Evolutionary conservation across 345 rosid genomes (phyloP).

Genomic region (Aquilaria malaccensis): DNA sequence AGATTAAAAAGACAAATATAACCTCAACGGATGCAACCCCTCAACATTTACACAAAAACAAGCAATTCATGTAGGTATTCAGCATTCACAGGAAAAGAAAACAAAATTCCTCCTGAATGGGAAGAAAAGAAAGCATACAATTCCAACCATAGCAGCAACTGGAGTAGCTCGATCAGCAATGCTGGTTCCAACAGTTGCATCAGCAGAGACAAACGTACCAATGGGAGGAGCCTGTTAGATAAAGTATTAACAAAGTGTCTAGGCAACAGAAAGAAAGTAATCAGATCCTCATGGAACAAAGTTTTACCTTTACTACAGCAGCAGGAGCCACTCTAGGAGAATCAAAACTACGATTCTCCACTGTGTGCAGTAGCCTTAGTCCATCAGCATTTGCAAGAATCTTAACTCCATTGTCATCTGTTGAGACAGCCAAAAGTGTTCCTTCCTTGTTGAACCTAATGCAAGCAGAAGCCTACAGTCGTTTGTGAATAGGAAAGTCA

Average conservation of each 20-base stretch:
- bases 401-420: slow-evolving; percentile 67
- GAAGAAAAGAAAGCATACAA: slow-evolving; percentile 17
- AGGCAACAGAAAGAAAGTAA: not conserved
- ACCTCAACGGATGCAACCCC: too few species aligned
- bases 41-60: too few species aligned
- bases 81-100: not conserved
- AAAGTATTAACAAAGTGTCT: not conserved
- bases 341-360: slow-evolving; percentile 77
- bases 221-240: slow-evolving; percentile 36
- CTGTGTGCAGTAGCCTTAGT: slow-evolving; percentile 46
- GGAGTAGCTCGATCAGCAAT: slow-evolving; percentile 46
- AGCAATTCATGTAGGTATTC: too few species aligned
- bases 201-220: slow-evolving; percentile 42
- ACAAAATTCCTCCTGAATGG: slow-evolving; percentile 10
- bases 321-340: slow-evolving; percentile 62
- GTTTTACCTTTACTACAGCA: slow-evolving; percentile 51
- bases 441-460: slow-evolving; percentile 81
- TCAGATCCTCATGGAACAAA: not conserved
- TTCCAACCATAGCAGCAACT: slow-evolving; percentile 48
- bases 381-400: slow-evolving; percentile 81
- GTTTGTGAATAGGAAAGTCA: not conserved
- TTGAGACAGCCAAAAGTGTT: slow-evolving; percentile 67
- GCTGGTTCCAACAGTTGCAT: slow-evolving; percentile 43
- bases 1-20: slow-evolving; percentile 13
- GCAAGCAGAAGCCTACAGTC: slow-evolving; percentile 72